A percentile compares a stretch with the other conserved stretches of the same genome.
Conservation (phyloP, 2,329 filamentous ascomycete species). For the Cytospora piceicola region DNA sequence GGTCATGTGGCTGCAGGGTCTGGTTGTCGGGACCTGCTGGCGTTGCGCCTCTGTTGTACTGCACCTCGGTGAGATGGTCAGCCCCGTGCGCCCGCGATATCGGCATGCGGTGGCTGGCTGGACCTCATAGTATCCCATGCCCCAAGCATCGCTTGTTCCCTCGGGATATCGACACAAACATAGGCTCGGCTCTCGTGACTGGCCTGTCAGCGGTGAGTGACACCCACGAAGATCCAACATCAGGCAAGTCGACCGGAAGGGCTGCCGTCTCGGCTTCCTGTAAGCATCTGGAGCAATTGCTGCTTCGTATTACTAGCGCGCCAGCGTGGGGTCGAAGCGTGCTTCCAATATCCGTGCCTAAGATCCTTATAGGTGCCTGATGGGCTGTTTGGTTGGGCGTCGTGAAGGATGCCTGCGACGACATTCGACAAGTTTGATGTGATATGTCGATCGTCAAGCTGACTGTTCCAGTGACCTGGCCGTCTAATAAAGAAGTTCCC, state of each 20-base stretch:
- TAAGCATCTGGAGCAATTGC: not conserved
- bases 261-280: not conserved
- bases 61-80: not conserved
- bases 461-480: not conserved
- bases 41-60: not conserved
- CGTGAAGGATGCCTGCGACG: not conserved
- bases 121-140: too few species aligned
- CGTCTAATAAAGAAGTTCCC: not conserved
- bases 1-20: not conserved
- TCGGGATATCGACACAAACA: not conserved
- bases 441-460: not conserved
- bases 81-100: constrained; percentile 1
- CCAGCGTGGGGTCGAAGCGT: not conserved
- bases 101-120: constrained; percentile 1
- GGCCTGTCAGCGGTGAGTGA: not conserved
- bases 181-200: not conserved
- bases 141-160: not conserved
- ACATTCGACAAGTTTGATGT: not conserved
- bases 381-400: not conserved
- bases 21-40: not conserved
- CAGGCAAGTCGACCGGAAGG: not conserved
- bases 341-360: not conserved
- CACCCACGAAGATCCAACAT: not conserved
- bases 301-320: not conserved
- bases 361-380: not conserved